phyloP scores from a whole-genome alignment of 106 monocot species.

The Chionographis japonica region DNA sequence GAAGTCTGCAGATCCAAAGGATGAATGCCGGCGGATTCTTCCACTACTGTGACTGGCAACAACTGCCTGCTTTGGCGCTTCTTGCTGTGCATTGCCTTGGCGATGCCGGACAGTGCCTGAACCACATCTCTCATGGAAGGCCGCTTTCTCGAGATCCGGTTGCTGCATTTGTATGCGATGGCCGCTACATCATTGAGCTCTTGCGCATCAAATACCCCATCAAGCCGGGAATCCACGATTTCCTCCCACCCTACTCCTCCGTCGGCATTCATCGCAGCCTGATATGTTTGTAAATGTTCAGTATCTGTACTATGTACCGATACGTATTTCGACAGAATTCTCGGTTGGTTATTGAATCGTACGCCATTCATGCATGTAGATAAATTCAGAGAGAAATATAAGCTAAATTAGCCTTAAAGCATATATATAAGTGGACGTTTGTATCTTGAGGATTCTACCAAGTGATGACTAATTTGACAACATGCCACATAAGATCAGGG shows the following conservation, averaged over 20 bases:
- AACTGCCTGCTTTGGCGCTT: slow-evolving; percentile 21
- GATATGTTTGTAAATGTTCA: not conserved
- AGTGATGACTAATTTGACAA: too few relatives aligned
- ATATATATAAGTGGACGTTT: too few relatives aligned
- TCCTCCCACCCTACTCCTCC: slow-evolving; percentile 81
- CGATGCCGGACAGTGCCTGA: slow-evolving; percentile 38
- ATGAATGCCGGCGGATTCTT: slow-evolving; percentile 23
- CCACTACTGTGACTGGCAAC: slow-evolving; percentile 15
- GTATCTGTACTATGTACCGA: too few relatives aligned
- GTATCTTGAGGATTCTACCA: too few relatives aligned
- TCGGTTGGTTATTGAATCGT: too few relatives aligned
- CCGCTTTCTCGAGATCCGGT: slow-evolving; percentile 41
- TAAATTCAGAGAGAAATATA: too few relatives aligned
- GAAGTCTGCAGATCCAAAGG: slow-evolving; percentile 17
- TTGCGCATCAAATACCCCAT: slow-evolving; percentile 38
- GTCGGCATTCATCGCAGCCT: slow-evolving; percentile 81
- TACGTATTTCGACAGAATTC: too few relatives aligned
- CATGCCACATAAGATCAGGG: too few relatives aligned
- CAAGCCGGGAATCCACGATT: slow-evolving; percentile 55
- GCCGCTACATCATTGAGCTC: slow-evolving; percentile 62
- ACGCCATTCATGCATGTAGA: too few relatives aligned
- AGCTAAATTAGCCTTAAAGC: too few relatives aligned
- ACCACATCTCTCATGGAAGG: slow-evolving; percentile 83
- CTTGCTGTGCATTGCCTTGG: slow-evolving; percentile 26
- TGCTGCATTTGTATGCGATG: slow-evolving; percentile 72